Evolutionary conservation across 768 basidiomycete genomes (phyloP), one percentile per base, ranked within the genome.

Genomic region (Podaxis sp.): DNA sequence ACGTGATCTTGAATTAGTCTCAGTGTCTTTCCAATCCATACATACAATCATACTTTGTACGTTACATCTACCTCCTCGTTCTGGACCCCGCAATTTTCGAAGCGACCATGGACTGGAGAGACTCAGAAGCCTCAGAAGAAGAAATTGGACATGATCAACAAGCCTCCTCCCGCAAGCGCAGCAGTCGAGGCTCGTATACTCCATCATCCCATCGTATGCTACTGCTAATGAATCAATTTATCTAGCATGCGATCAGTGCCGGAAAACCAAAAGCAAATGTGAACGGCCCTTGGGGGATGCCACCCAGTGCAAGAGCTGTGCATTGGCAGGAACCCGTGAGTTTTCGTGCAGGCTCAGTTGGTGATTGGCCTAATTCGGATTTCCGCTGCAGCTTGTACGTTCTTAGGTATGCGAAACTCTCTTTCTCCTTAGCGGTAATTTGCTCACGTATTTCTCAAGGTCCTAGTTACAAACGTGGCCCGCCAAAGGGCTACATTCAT

Each of bases 401-500:
- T 85, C 74, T 76, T 87, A 67, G 86, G 86, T 86, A 72, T 28
- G 62, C 33, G 30, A 46, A 52, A 26, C 52, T 55, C 37, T 30
- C 24, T 60, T 56, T 52, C 20, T 17, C 41, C 53, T 17, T 17
- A 20, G 38, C 22, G 3, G 46, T 15, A 24, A 11, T 41, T 38
- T 59, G 61, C 56, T 37, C 17, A 24, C 46, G 60, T 56, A 33
- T 40, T 22, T 22, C 33, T 41, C 58, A 28, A 91, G 90, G 88
- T 50, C 89, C 89, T 0, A 90, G 88, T 69, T 89, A 88, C 72
- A 90, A 90, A 70, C 87, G 93, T 8, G 93, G 93, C 10, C 90
- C 90, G 10, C 91, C 91, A 5, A 93, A 93, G 70, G 94, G 94
- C 20, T 96, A 96, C 72, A 95, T 96, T 55, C 91, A 95, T 72